phyloP scores from a whole-genome alignment of 257 asterid genomes.

The Solanum pimpinellifolium region DNA sequence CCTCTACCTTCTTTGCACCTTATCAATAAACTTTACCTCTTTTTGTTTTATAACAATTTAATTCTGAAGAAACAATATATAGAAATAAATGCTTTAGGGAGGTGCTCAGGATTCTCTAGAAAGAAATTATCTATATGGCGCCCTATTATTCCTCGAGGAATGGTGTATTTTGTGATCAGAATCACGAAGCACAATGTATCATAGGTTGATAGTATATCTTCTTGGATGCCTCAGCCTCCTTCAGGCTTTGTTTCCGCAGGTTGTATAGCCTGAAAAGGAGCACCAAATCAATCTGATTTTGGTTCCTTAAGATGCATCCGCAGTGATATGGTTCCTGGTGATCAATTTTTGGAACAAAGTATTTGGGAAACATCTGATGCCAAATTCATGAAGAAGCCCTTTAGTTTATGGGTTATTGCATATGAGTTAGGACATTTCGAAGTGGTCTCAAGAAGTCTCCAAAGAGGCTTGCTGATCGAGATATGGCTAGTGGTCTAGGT shows the following conservation, averaged over 20 bases:
- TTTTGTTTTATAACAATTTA: background rate
- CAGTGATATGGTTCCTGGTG: conserved; percentile 63
- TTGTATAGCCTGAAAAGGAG: conserved; percentile 71
- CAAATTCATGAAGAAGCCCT: conserved; percentile 46
- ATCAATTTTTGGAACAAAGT: conserved; percentile 68
- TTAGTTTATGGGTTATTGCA: conserved; percentile 70
- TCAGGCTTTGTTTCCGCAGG: conserved; percentile 84
- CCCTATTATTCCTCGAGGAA: conserved; percentile 74
- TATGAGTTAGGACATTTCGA: conserved; percentile 64
- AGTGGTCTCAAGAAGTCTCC: conserved; percentile 78
- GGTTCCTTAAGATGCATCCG: conserved; percentile 73
- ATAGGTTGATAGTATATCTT: conserved; percentile 46
- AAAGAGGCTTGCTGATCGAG: conserved; percentile 64
- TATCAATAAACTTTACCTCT: background rate
- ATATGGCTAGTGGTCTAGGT: conserved; percentile 51
- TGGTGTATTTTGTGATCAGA: conserved; percentile 54
- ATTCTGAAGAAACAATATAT: background rate
- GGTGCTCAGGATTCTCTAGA: conserved; percentile 8
- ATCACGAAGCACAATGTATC: background rate
- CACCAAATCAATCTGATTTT: conserved; percentile 70
- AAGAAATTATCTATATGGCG: conserved; percentile 88
- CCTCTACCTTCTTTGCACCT: background rate
- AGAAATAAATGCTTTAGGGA: background rate
- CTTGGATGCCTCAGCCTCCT: conserved; percentile 96
- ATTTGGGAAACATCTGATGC: conserved; percentile 86